These are phyloP conservation scores for Globisporangium camurandrum DNA, from an alignment of 352 stramenopile genomes.

Conservation along the genomic window DNA sequence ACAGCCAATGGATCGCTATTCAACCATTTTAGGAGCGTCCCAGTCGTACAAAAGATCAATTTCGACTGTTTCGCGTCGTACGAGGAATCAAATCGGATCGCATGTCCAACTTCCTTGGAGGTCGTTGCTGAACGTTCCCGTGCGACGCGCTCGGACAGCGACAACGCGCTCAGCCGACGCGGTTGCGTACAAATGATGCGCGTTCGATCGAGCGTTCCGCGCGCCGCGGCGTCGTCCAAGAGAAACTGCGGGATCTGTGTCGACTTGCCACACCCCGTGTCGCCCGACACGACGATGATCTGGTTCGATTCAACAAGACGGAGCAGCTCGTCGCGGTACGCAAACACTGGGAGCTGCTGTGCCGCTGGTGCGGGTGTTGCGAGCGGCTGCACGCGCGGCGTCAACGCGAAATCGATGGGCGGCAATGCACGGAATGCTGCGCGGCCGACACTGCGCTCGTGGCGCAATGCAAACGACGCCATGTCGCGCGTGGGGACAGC, in stretches of 20 bases:
- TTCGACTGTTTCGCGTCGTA: constrained; percentile 76
- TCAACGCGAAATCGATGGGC: background rate
- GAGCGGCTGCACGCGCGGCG: background rate
- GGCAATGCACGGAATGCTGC: constrained; percentile 38
- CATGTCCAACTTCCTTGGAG: constrained; percentile 78
- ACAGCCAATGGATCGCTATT: constrained; percentile 61
- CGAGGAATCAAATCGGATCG: constrained; percentile 87
- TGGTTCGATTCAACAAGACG: constrained; percentile 64
- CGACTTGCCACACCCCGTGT: constrained; percentile 94
- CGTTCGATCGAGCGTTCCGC: constrained; percentile 42
- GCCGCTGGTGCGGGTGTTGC: constrained; percentile 7
- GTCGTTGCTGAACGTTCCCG: constrained; percentile 61
- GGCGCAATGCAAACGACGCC: constrained; percentile 9
- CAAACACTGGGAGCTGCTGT: constrained; percentile 44
- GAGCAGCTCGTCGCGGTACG: constrained; percentile 62
- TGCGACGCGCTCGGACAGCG: constrained; percentile 81
- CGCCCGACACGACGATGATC: constrained; percentile 89
- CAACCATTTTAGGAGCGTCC: constrained; percentile 83
- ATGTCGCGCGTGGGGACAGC: constrained; percentile 9
- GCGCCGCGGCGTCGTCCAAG: constrained; percentile 75
- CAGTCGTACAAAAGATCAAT: constrained; percentile 97
- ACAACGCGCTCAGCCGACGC: constrained; percentile 88
- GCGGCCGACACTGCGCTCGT: constrained; percentile 11
- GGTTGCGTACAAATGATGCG: constrained; percentile 92
- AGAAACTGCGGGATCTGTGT: constrained; percentile 93